Evolutionary conservation across 768 basidiomycete species (phyloP), one percentile per base, ranked within the genome.

Genomic region (Mycena amicta): DNA sequence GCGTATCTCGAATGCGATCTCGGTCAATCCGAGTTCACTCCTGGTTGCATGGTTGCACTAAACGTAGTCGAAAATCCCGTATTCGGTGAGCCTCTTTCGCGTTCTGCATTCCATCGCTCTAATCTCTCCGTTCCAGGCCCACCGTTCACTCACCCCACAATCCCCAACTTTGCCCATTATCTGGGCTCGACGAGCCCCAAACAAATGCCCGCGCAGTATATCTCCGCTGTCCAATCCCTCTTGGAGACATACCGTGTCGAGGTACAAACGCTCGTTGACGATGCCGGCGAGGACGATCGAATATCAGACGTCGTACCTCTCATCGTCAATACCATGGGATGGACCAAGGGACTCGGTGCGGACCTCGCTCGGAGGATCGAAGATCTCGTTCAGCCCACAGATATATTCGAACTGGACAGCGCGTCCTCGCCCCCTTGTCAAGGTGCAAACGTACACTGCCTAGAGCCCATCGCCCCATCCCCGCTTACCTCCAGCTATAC

Each of bases 251-350:
- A 89, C 69, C 83, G 79, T 22, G 74, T 88, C 30, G 90, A 95
- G 46, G 68, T 95, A 4, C 87, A 87, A 61, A 79, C 77, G 51
- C 75, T 80, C 1, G 64, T 69, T 1, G 53, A 71, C 4, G 62
- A 64, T 20, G 60, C 57, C 13, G 68, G 70, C 5, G 69, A 71
- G 3, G 71, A 73, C 4, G 58, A 71, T 1, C 78, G 82, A 40
- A 80, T 89, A 23, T 65, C 69, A 5, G 85, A 89, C 50, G 59
- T 74, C 26, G 83, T 95, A 4, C 96, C 96, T 0, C 83, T 98
- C 18, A 84, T 98, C 16, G 83, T 98, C 52, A 99, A 98, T 70
- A 98, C 92, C 0, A 95, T 96, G 86, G 96, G 96, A 2, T 99
- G 96, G 96, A 83, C 83, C 4, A 98, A 95, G 70, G 96, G 96